Percentiles rank a stretch among this genome's conserved stretches.
These are phyloP conservation scores for Chrysochromulina parva DNA, from an alignment of 78 protist species.

Conservation along the genomic window DNA sequence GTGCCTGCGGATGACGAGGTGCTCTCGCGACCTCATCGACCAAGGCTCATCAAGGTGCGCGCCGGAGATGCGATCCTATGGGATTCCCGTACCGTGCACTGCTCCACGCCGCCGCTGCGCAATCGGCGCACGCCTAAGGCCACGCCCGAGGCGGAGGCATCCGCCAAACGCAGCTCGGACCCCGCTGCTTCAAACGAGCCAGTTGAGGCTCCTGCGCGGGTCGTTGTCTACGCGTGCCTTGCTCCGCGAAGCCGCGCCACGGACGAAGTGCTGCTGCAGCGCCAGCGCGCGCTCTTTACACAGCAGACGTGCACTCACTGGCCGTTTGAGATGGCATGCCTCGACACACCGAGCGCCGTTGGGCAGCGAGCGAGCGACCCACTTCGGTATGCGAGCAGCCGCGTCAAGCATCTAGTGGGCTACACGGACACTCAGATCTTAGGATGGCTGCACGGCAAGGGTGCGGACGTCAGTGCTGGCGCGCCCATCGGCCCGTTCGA, in stretches of 20 bases:
- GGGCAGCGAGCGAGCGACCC: neutral
- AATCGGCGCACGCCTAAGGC: neutral
- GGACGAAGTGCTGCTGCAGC: neutral
- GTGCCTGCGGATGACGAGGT: neutral
- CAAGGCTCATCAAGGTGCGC: neutral
- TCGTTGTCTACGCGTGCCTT: neutral
- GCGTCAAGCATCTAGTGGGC: too few species aligned
- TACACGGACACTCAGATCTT: too few species aligned
- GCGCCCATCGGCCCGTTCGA: too few species aligned
- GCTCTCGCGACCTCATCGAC: neutral
- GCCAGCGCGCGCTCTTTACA: neutral
- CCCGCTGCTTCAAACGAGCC: too few species aligned
- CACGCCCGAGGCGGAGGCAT: neutral
- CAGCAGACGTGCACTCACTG: constrained; percentile 2
- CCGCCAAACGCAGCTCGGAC: too few species aligned
- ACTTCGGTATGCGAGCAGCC: too few species aligned
- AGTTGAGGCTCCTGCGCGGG: neutral
- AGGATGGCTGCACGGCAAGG: too few species aligned
- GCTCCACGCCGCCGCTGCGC: neutral
- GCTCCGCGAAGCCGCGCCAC: neutral
- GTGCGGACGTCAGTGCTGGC: too few species aligned
- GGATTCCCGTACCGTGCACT: constrained; percentile 8
- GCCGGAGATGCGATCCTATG: neutral
- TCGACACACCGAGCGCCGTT: neutral
- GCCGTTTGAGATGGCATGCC: neutral